Evolutionary conservation across 495 filamentous ascomycete genomes (phyloP).

Genomic region (Lepidopterella palustris): DNA sequence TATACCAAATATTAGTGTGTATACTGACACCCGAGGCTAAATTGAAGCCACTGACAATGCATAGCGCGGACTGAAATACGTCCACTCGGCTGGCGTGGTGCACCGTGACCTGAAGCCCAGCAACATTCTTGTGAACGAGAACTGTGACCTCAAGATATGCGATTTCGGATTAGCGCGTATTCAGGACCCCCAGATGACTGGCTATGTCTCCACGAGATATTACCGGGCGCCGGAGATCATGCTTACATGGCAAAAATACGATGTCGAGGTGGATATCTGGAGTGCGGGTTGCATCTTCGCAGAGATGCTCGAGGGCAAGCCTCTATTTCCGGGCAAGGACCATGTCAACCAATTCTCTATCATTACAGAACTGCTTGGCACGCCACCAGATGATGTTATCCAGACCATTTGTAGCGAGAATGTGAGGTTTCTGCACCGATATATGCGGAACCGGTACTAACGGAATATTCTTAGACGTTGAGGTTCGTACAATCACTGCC

Average conservation of each 20-base stretch:
- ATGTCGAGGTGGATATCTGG: conserved; percentile 99
- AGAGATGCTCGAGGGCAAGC: conserved; percentile 98
- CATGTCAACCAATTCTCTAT: conserved; percentile 99
- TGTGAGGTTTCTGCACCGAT: conserved; percentile 46
- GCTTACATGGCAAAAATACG: conserved; percentile 99
- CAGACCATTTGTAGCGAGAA: conserved; percentile 98
- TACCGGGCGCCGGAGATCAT: conserved; percentile 99
- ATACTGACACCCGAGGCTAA: background rate
- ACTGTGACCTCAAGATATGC: conserved; percentile 98
- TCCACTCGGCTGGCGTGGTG: conserved; percentile 96
- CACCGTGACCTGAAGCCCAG: conserved; percentile 96
- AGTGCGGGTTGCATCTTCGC: conserved; percentile 98
- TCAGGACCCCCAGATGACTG: conserved; percentile 99
- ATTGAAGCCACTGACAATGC: conserved; percentile 18
- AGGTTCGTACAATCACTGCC: conserved; percentile 96
- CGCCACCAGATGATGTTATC: conserved; percentile 98
- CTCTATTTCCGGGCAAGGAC: conserved; percentile 96
- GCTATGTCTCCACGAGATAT: conserved; percentile 97
- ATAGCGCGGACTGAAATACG: conserved; percentile 95
- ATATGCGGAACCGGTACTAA: background rate
- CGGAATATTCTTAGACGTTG: conserved; percentile 57
- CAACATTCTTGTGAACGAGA: conserved; percentile 99
- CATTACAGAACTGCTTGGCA: conserved; percentile 95
- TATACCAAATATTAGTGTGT: conserved; percentile 94
- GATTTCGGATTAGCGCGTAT: conserved; percentile 96